Percentiles rank a stretch among this genome's conserved stretches.
Conservation (phyloP, 176 grass and related monocot species). For the Oryza glaberrima region DNA sequence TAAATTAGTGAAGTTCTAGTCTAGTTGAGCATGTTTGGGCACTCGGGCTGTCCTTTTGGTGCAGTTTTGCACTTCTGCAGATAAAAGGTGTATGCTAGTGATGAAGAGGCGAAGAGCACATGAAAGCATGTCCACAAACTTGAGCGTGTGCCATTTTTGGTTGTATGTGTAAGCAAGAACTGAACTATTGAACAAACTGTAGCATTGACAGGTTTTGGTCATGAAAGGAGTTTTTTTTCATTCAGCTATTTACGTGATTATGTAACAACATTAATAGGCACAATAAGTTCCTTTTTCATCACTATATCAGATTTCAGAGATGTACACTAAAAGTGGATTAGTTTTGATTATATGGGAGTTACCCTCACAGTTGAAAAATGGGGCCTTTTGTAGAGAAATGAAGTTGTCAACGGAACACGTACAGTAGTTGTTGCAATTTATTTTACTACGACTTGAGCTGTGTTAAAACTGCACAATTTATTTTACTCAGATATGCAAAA, state of each 20-base stretch:
- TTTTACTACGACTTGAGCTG: neutral
- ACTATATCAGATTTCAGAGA: neutral
- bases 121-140: neutral
- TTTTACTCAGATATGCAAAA: neutral
- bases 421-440: neutral
- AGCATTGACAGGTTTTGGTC: neutral
- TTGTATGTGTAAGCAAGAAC: neutral
- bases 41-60: neutral
- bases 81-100: neutral
- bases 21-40: neutral
- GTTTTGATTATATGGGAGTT: neutral
- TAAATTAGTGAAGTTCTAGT: neutral
- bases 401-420: neutral
- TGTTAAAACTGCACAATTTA: neutral
- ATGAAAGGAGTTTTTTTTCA: neutral
- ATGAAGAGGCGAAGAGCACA: neutral
- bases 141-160: neutral
- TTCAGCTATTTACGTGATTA: neutral
- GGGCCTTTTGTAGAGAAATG: neutral
- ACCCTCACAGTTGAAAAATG: neutral
- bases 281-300: neutral
- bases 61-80: neutral
- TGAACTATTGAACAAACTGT: neutral
- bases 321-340: neutral
- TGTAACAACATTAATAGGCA: neutral